A percentile compares a stretch with the other conserved stretches of the same genome.
Conservation (phyloP, 2,329 filamentous ascomycete species). For the Cladophialophora psammophila region DNA sequence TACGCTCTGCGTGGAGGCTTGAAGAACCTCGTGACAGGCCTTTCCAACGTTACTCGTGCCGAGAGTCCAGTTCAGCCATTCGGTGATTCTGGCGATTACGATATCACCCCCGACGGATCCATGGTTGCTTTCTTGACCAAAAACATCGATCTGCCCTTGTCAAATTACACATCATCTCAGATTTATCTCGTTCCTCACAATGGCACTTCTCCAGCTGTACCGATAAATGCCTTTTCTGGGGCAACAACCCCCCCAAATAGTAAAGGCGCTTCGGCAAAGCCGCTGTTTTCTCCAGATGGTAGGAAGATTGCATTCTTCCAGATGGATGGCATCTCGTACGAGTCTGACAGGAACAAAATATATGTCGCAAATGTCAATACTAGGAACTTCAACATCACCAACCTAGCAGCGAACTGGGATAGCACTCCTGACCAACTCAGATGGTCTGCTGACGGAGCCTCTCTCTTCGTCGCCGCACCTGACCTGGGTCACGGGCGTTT, state of each 20-base stretch:
- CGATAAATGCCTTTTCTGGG: conserved; percentile 52
- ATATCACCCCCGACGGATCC: conserved; percentile 58
- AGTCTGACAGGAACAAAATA: conserved; percentile 72
- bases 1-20: conserved; percentile 58
- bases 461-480: conserved; percentile 77
- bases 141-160: conserved; percentile 50
- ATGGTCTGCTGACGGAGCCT: conserved; percentile 63
- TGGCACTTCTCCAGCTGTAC: conserved; percentile 60
- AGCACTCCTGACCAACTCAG: conserved; percentile 59
- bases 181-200: conserved; percentile 75
- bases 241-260: conserved; percentile 56
- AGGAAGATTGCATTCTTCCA: conserved; percentile 76
- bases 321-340: conserved; percentile 79
- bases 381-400: conserved; percentile 47
- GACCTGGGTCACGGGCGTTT: conserved; percentile 64
- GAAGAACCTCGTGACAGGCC: conserved; percentile 49
- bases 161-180: conserved; percentile 79
- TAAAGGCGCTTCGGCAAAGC: conserved; percentile 67
- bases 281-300: conserved; percentile 77
- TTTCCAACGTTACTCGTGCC: conserved; percentile 61
- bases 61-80: conserved; percentile 65
- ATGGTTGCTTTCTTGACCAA: conserved; percentile 54
- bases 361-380: conserved; percentile 50
- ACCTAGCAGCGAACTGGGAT: conserved; percentile 57
- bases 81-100: conserved; percentile 81